Evolutionary conservation across 305 asterid species (phyloP).

Genomic region (Fraxinus albicans): DNA sequence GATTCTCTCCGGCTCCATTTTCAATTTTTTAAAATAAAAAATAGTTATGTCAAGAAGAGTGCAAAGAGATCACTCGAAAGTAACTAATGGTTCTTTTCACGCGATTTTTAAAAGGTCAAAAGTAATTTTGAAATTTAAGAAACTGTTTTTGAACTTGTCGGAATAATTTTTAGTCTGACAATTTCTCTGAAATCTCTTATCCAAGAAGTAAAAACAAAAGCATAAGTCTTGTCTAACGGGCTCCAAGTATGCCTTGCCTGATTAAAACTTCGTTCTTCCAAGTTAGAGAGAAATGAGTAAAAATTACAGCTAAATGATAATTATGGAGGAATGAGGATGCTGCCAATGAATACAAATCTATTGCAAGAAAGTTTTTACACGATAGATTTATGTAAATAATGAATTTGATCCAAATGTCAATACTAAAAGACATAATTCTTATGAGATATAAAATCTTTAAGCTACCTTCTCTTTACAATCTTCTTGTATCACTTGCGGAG

Average conservation of each 20-base stretch:
- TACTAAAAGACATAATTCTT: not conserved
- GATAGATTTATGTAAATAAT: not conserved
- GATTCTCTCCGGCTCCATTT: not conserved
- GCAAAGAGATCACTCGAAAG: not conserved
- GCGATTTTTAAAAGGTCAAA: not conserved
- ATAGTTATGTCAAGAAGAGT: not conserved
- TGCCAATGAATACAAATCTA: constrained; percentile 32
- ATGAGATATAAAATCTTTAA: not conserved
- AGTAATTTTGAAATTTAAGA: not conserved
- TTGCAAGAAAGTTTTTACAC: constrained; percentile 16
- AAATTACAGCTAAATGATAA: not conserved
- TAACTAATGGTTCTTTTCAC: not conserved
- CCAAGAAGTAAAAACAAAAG: not conserved
- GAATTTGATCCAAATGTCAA: constrained; percentile 12
- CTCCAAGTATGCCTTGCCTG: not conserved
- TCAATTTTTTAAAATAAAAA: not conserved
- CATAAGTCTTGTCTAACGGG: not conserved
- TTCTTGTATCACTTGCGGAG: not conserved
- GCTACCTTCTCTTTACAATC: not conserved
- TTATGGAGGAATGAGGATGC: constrained; percentile 8
- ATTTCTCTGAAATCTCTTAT: not conserved
- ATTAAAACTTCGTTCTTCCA: not conserved
- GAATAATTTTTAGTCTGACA: not conserved
- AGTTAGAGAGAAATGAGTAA: not conserved
- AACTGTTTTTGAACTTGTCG: not conserved